Evolutionary conservation across 2,329 filamentous ascomycete genomes (phyloP), one percentile per base, ranked within the genome.

Genomic region (Macrophomina phaseolina): DNA sequence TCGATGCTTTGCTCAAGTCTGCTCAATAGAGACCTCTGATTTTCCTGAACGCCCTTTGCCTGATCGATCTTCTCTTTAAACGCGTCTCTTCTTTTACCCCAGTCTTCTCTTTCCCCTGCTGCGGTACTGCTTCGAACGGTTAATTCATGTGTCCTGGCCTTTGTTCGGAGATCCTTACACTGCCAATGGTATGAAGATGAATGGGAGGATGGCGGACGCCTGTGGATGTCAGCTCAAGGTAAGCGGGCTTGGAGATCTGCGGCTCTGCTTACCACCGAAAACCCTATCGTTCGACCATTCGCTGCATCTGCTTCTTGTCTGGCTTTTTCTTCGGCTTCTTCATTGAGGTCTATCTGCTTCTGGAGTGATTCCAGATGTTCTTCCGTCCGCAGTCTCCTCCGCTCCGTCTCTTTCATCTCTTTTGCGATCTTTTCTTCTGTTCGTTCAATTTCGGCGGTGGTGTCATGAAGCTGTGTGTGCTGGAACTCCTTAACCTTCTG

Each of bases 401-500:
- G 32, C 18, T 62, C 28, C 5, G 42, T 51, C 30, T 62, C 42
- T 28, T 49, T 16, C 7, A 62, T 62, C 30, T 62, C 45, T 2
- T 12, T 14, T 9, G 30, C 30, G 1, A 62, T 49, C 2, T 23
- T 51, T 9, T 38, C 9, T 16, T 62, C 58, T 8, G 58, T 40
- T 11, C n/a, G n/a, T 32, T 62, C 45, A 0, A 62, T 48, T 9
- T 62, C 58, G 9, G 14, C 4, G 9, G 45, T 62, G 2, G 58
- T 4, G 5, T 38, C 18, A 16, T 62, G 45, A 5, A 62, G 42
- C n/a, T 49, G 42, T 5, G 58, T 62, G 45, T 62, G 30, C 12
- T 62, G 42, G 3, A 62, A 62, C 11, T 62, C 58, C n/a, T 62
- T 62, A 30, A 38, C 58, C 38, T 36, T 38, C 9, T 62, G 58